Evolutionary conservation across 2,329 filamentous ascomycete genomes (phyloP).

Genomic region (Colletotrichum brevisporum): DNA sequence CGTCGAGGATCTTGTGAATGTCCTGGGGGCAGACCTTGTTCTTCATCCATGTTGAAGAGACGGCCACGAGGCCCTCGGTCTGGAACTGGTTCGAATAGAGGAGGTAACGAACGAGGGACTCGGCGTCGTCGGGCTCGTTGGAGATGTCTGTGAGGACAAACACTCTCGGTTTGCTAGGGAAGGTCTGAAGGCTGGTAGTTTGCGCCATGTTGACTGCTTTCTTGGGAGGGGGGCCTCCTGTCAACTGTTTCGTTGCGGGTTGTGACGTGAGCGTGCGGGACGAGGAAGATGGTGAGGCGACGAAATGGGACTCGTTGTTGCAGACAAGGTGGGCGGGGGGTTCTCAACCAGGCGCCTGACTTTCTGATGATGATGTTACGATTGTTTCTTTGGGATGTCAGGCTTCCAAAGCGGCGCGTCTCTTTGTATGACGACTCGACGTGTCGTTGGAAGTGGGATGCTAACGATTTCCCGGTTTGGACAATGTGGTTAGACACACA

Average conservation of each 20-base stretch:
- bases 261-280: background rate
- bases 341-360: background rate
- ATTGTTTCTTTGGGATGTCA: background rate
- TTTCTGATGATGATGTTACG: background rate
- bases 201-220: constrained; percentile 2
- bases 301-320: background rate
- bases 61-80: constrained; percentile 59
- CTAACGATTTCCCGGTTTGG: constrained; percentile 24
- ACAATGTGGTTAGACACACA: background rate
- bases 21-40: constrained; percentile 56
- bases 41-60: constrained; percentile 62
- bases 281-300: background rate
- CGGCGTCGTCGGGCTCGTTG: constrained; percentile 62
- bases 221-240: background rate
- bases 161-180: constrained; percentile 49
- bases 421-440: constrained; percentile 14
- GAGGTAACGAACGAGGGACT: constrained; percentile 60
- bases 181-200: constrained; percentile 22
- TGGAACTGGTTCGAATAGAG: constrained; percentile 62
- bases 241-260: background rate
- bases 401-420: background rate
- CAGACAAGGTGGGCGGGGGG: background rate
- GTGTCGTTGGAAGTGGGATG: constrained; percentile 10
- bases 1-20: constrained; percentile 59
- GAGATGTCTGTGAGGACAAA: constrained; percentile 61